Evolutionary conservation across 2,329 filamentous ascomycete genomes (phyloP).

Genomic region (Ascochyta pisi): DNA sequence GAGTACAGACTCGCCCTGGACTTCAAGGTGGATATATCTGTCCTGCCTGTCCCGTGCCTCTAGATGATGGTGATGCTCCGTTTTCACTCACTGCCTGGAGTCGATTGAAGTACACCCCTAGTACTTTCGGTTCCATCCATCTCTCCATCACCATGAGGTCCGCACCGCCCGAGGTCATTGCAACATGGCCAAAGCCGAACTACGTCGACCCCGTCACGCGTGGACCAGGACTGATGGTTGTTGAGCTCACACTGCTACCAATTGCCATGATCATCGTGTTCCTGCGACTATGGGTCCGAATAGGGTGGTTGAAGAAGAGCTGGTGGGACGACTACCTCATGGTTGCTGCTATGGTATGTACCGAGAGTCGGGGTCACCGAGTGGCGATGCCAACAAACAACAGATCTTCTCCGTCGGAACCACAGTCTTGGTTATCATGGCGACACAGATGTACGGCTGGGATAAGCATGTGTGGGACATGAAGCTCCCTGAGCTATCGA

Average conservation of each 20-base stretch:
- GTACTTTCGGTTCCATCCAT: constrained; percentile 21
- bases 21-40: constrained; percentile 35
- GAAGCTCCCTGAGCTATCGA: constrained; percentile 35
- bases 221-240: constrained; percentile 52
- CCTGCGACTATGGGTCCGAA: constrained; percentile 45
- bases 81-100: constrained; percentile 26
- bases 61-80: constrained; percentile 37
- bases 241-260: constrained; percentile 47
- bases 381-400: constrained; percentile 25
- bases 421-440: constrained; percentile 44
- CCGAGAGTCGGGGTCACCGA: constrained; percentile 14
- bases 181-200: constrained; percentile 53
- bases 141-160: constrained; percentile 38
- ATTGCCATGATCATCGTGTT: constrained; percentile 46
- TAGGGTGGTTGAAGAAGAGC: constrained; percentile 47
- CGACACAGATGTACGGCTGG: constrained; percentile 49
- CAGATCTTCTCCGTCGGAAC: constrained; percentile 44
- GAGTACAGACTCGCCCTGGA: constrained; percentile 23
- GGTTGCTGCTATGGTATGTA: constrained; percentile 46
- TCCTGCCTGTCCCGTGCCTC: constrained; percentile 37
- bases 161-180: constrained; percentile 43
- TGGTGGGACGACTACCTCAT: constrained; percentile 51
- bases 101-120: constrained; percentile 26
- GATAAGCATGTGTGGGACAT: constrained; percentile 50
- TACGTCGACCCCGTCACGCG: constrained; percentile 53